Evolutionary conservation across 1,139 yeast genomes (phyloP).

Genomic region (Arxiozyma telluris): DNA sequence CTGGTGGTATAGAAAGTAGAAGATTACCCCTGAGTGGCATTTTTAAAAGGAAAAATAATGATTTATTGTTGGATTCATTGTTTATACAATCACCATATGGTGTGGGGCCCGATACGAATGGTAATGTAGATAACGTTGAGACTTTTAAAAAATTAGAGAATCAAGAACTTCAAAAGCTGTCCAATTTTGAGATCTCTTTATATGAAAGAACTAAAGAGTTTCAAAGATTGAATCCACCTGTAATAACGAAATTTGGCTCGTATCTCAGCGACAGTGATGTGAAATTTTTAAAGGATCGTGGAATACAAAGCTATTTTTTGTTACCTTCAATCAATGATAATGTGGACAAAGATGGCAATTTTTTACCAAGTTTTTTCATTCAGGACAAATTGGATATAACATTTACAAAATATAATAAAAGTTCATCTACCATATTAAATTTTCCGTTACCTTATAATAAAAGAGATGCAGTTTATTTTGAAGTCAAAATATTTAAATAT

Average conservation of each 20-base stretch:
- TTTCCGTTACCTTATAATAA: slow-evolving; percentile 57
- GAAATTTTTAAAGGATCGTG: slow-evolving; percentile 39
- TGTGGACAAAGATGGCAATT: slow-evolving; percentile 30
- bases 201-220: slow-evolving; percentile 35
- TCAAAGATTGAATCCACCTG: slow-evolving; percentile 34
- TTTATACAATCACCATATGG: slow-evolving; percentile 28
- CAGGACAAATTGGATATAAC: slow-evolving; percentile 58
- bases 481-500: slow-evolving; percentile 53
- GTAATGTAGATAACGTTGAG: slow-evolving; percentile 30
- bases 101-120: slow-evolving; percentile 16
- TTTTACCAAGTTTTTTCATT: slow-evolving; percentile 36
- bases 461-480: slow-evolving; percentile 61
- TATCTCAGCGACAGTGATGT: slow-evolving; percentile 33
- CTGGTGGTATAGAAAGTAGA: slow-evolving; percentile 10
- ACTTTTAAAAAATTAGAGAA: slow-evolving; percentile 30
- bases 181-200: slow-evolving; percentile 29
- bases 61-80: slow-evolving; percentile 29
- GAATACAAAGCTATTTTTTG: slow-evolving; percentile 40
- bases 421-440: slow-evolving; percentile 46
- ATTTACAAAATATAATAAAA: slow-evolving; percentile 35
- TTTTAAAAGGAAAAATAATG: slow-evolving; percentile 22
- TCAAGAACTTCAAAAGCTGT: slow-evolving; percentile 30
- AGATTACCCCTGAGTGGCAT: slow-evolving; percentile 9
- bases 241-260: slow-evolving; percentile 35
- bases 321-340: slow-evolving; percentile 34